phyloP scores from a whole-genome alignment of 441 rosid genomes.

The Daphne laureola region DNA sequence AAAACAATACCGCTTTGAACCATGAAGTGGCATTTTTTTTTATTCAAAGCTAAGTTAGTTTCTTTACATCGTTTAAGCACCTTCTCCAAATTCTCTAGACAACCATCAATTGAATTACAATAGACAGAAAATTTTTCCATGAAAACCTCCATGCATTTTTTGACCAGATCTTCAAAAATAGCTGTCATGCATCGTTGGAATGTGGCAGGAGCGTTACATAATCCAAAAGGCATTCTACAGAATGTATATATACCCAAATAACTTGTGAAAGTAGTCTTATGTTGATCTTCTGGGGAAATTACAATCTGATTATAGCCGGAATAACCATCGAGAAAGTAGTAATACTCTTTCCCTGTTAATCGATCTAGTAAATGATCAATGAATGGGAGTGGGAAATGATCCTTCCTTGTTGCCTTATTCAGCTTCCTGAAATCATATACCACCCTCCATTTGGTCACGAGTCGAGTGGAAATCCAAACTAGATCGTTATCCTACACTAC shows the following conservation, averaged over 20 bases:
- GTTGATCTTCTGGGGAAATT: neutral
- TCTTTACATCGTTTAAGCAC: neutral
- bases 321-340: neutral
- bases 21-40: constrained; percentile 7
- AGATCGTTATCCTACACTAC: neutral
- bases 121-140: neutral
- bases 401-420: neutral
- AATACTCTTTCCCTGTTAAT: neutral
- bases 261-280: constrained; percentile 2
- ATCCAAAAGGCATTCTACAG: neutral
- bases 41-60: neutral
- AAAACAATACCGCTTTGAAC: neutral
- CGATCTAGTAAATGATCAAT: neutral
- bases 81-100: neutral
- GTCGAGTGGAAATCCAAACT: neutral
- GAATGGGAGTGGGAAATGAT: neutral
- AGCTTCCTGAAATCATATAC: neutral
- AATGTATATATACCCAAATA: constrained; percentile 3
- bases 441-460: neutral
- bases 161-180: neutral
- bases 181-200: constrained; percentile 6
- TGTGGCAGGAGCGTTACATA: neutral
- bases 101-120: neutral
- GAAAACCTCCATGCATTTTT: constrained; percentile 3
- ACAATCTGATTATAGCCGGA: neutral